phyloP scores from a whole-genome alignment of 257 asterid species.

The Solanum boliviense region DNA sequence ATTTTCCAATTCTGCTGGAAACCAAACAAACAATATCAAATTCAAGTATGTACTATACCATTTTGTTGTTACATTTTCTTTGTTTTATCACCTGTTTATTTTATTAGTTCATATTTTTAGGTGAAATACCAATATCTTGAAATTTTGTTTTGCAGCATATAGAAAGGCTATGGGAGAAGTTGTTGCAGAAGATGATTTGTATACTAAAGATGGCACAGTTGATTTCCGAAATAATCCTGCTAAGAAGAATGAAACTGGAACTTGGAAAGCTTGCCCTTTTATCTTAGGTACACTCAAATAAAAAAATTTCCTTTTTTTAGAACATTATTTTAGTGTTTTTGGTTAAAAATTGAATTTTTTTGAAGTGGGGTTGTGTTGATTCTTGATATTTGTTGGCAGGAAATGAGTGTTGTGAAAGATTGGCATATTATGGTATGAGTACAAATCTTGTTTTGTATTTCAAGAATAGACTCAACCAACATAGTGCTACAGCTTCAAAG shows the following conservation, averaged over 20 bases:
- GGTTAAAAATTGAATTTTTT: not conserved
- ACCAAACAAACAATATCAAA: not conserved
- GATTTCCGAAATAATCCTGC: conserved; percentile 58
- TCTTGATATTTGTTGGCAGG: not conserved
- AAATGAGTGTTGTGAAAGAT: not conserved
- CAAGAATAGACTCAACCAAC: conserved; percentile 33
- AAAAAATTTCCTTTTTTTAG: not conserved
- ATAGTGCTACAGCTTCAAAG: conserved; percentile 43
- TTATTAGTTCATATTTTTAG: not conserved
- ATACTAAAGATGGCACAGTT: conserved; percentile 64
- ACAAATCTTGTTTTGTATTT: not conserved
- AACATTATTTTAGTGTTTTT: not conserved
- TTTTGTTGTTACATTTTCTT: not conserved
- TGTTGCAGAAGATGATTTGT: conserved; percentile 23
- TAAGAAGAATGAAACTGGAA: conserved; percentile 54
- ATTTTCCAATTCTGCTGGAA: not conserved
- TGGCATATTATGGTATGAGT: not conserved
- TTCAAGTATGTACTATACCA: not conserved
- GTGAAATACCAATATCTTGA: not conserved
- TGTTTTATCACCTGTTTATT: not conserved
- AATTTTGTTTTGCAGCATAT: not conserved
- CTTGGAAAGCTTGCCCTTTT: conserved; percentile 75
- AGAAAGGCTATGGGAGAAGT: conserved; percentile 13
- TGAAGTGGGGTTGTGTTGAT: not conserved
- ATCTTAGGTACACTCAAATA: conserved; percentile 36